Evolutionary conservation across 2,329 filamentous ascomycete genomes (phyloP).

Genomic region (Colletotrichum tanaceti): DNA sequence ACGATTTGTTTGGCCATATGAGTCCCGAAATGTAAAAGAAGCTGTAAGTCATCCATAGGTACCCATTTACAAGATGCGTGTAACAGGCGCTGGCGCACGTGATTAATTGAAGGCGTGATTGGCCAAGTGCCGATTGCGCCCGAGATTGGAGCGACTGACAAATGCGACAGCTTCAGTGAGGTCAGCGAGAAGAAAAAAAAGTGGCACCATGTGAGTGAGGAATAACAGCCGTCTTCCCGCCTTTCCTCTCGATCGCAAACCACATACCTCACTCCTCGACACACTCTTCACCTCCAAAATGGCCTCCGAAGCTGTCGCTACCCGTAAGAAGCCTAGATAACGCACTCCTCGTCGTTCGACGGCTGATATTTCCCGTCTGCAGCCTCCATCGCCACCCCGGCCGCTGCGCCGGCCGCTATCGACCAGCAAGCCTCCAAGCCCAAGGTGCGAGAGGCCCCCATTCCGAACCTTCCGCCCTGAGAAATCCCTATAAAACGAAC

Average conservation of each 20-base stretch:
- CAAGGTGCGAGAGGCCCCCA: constrained; percentile 51
- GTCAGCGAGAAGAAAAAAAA: constrained; percentile 37
- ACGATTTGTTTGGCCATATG: neutral
- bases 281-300: constrained; percentile 41
- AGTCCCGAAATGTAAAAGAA: neutral
- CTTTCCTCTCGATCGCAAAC: constrained; percentile 10
- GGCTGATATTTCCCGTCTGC: constrained; percentile 17
- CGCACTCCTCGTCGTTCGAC: neutral
- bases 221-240: constrained; percentile 10
- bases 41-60: neutral
- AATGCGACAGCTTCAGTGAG: constrained; percentile 37
- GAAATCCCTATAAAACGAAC: neutral
- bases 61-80: neutral
- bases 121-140: constrained; percentile 14
- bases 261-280: constrained; percentile 9
- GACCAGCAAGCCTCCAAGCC: constrained; percentile 54
- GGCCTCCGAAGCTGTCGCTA: constrained; percentile 46
- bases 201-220: constrained; percentile 32
- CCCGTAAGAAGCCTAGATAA: constrained; percentile 44
- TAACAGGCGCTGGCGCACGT: constrained; percentile 15
- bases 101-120: constrained; percentile 34
- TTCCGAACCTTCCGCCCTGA: neutral
- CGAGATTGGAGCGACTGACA: constrained; percentile 36
- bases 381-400: constrained; percentile 46
- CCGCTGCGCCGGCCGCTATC: constrained; percentile 46